Evolutionary conservation across 139 green algal genomes (phyloP).

Genomic region (Chlamydomonas sphaeroides): DNA sequence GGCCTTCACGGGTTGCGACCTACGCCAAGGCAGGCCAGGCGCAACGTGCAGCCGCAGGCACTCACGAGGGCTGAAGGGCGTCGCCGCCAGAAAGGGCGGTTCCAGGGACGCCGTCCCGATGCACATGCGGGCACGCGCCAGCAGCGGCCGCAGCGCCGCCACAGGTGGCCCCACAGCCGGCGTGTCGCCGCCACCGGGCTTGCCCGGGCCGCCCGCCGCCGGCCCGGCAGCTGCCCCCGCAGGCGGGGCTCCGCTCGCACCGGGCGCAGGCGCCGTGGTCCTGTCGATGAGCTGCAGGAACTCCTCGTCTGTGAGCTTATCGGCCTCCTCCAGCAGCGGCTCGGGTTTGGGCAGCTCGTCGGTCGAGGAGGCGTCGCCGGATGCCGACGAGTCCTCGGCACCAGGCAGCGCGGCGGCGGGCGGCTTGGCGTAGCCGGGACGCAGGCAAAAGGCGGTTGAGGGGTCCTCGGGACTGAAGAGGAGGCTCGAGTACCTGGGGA

Average conservation of each 20-base stretch:
- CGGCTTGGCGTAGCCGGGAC: too few species aligned
- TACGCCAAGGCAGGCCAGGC: too few species aligned
- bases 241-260: too few species aligned
- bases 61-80: constrained; percentile 2
- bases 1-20: too few species aligned
- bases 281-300: neutral
- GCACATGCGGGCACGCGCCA: constrained; percentile 20
- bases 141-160: constrained; percentile 10
- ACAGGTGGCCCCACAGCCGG: neutral
- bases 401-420: too few species aligned
- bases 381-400: too few species aligned
- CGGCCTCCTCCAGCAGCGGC: neutral
- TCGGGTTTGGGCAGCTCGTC: neutral
- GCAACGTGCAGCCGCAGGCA: neutral
- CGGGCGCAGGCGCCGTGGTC: neutral
- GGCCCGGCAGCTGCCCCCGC: too few species aligned
- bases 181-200: neutral
- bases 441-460: neutral
- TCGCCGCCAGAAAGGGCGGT: neutral
- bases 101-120: neutral
- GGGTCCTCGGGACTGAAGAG: neutral
- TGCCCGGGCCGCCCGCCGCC: too few species aligned
- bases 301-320: neutral
- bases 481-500: neutral
- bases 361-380: too few species aligned